Percentiles rank a stretch among this genome's conserved stretches.
phyloP scores from a whole-genome alignment of 306 rosid species.

The Styphnolobium japonicum region DNA sequence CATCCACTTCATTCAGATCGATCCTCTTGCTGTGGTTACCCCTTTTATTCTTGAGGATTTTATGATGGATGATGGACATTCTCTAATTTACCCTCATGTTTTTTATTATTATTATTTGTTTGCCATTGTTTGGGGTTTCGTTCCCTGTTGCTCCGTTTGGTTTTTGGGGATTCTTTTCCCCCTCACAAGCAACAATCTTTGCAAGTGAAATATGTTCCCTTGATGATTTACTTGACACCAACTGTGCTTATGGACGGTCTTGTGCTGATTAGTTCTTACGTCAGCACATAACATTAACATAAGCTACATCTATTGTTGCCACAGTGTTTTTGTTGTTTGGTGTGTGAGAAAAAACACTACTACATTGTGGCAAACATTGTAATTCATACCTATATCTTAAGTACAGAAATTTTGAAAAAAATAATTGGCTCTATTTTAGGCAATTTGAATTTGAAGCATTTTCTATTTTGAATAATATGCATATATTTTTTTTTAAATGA shows the following conservation, averaged over 20 bases:
- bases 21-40: slow-evolving; percentile 30
- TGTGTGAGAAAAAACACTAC: not conserved
- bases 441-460: too few relatives aligned
- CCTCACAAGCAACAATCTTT: not conserved
- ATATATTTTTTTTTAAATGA: not conserved
- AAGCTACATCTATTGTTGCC: slow-evolving; percentile 43
- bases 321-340: not conserved
- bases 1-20: slow-evolving; percentile 25
- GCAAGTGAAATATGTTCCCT: not conserved
- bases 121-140: not conserved
- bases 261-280: slow-evolving; percentile 34
- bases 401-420: not conserved
- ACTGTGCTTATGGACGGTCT: slow-evolving; percentile 55
- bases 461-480: not conserved
- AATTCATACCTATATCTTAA: not conserved
- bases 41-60: slow-evolving; percentile 35
- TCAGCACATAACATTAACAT: slow-evolving; percentile 51
- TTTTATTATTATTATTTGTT: not conserved
- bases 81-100: not conserved
- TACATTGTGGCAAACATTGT: slow-evolving; percentile 24
- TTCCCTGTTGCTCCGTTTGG: not conserved
- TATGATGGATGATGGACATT: slow-evolving; percentile 40
- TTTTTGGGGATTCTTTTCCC: not conserved
- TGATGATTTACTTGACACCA: not conserved
- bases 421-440: not conserved